phyloP scores from a whole-genome alignment of 192 early-diverging fungal species.

The Phycomyces nitens region DNA sequence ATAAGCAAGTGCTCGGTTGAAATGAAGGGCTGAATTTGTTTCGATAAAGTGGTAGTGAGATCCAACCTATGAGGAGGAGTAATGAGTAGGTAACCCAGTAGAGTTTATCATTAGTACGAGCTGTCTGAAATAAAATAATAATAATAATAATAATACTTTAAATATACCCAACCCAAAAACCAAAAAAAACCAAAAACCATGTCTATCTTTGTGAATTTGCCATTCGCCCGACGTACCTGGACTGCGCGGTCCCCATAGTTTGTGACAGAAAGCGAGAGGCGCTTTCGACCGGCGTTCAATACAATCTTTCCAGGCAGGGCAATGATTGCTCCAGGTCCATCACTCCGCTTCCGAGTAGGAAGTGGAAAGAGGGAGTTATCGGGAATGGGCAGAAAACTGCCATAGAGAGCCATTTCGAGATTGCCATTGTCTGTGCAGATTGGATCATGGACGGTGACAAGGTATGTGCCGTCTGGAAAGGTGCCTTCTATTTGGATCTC shows the following conservation, averaged over 20 bases:
- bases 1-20: slow-evolving; percentile 83
- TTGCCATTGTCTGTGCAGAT: slow-evolving; percentile 81
- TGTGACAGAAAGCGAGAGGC: slow-evolving; percentile 69
- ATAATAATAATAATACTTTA: too few species aligned
- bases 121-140: too few species aligned
- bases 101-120: too few species aligned
- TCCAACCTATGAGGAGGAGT: slow-evolving; percentile 37
- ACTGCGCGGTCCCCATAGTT: slow-evolving; percentile 95
- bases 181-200: too few species aligned
- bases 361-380: slow-evolving; percentile 50
- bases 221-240: slow-evolving; percentile 53
- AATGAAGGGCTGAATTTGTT: slow-evolving; percentile 72
- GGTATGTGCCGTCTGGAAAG: slow-evolving; percentile 89
- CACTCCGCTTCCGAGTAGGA: slow-evolving; percentile 29
- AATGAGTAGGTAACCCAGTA: too few species aligned
- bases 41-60: slow-evolving; percentile 98
- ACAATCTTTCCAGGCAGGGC: slow-evolving; percentile 61
- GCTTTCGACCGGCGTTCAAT: slow-evolving; percentile 75
- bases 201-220: too few species aligned
- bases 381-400: slow-evolving; percentile 80
- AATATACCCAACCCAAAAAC: too few species aligned
- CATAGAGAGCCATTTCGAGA: slow-evolving; percentile 82
- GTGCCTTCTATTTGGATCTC: slow-evolving; percentile 91
- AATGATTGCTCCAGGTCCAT: slow-evolving; percentile 62
- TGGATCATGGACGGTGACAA: slow-evolving; percentile 92